Percentiles rank a stretch among this genome's conserved stretches.
Evolutionary conservation across 192 early-diverging fungal species (phyloP).

Genomic region (Backusella westeae): DNA sequence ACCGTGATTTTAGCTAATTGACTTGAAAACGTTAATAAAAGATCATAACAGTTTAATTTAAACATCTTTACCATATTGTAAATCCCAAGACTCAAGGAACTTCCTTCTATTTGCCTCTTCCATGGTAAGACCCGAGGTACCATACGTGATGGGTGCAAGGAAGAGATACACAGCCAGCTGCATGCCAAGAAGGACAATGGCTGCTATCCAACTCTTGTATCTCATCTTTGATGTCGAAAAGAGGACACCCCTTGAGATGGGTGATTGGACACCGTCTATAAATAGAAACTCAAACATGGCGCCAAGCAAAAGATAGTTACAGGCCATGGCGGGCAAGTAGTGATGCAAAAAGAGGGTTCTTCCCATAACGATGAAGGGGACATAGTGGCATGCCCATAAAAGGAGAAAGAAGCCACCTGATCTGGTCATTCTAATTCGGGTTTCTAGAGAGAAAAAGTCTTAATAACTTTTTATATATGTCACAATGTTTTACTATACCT

Average conservation of each 20-base stretch:
- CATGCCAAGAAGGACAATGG: constrained; percentile 41
- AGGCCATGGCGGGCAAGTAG: constrained; percentile 86
- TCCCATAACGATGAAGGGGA: constrained; percentile 92
- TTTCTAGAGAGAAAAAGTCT: constrained; percentile 23
- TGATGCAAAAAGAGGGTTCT: constrained; percentile 93
- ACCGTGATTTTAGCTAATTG: background rate
- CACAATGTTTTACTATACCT: constrained; percentile 23
- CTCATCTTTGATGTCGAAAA: constrained; percentile 22
- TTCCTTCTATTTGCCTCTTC: constrained; percentile 60
- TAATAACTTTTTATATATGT: no score
- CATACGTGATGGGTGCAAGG: constrained; percentile 88
- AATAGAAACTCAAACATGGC: constrained; percentile 74
- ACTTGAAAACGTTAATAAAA: background rate
- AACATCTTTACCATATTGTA: constrained; percentile 57
- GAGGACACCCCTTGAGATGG: constrained; percentile 30
- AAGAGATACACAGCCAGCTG: constrained; percentile 64
- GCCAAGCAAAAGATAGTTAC: constrained; percentile 71
- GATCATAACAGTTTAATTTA: no score
- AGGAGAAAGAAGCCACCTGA: constrained; percentile 80
- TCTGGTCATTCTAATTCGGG: constrained; percentile 53
- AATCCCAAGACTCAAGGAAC: constrained; percentile 78
- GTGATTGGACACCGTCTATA: constrained; percentile 50
- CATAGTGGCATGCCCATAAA: constrained; percentile 82
- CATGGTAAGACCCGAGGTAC: constrained; percentile 59
- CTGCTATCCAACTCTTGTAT: constrained; percentile 35